phyloP scores from a whole-genome alignment of 495 filamentous ascomycete genomes.

The Sphaerosporella brunnea region DNA sequence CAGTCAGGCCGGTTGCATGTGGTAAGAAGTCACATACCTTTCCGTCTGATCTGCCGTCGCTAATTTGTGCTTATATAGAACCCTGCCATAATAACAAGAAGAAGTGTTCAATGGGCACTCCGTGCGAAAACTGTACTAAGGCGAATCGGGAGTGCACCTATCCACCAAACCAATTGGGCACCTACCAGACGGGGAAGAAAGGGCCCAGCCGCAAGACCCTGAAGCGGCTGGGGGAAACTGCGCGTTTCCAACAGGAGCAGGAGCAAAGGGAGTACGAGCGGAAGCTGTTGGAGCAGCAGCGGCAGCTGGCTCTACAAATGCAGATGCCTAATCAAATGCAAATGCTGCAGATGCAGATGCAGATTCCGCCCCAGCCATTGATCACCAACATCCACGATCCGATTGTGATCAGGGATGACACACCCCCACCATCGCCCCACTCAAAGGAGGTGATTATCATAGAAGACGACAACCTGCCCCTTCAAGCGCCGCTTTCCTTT shows the following conservation, averaged over 20 bases:
- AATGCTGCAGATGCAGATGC: too few species aligned
- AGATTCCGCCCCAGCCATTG: not conserved
- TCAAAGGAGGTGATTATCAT: too few species aligned
- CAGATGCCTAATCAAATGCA: too few species aligned
- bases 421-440: conserved; percentile 12
- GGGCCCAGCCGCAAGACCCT: conserved; percentile 5
- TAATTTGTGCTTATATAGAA: too few species aligned
- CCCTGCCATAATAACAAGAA: conserved; percentile 23
- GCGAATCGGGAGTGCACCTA: conserved; percentile 10
- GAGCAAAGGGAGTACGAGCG: too few species aligned
- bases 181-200: conserved; percentile 15
- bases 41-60: too few species aligned
- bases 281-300: too few species aligned
- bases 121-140: conserved; percentile 12
- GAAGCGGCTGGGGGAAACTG: not conserved
- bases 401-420: conserved; percentile 17
- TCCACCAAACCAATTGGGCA: conserved; percentile 14
- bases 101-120: conserved; percentile 13
- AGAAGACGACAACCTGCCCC: too few species aligned
- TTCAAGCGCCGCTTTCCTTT: too few species aligned
- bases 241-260: not conserved
- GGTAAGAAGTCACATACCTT: too few species aligned
- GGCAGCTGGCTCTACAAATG: too few species aligned
- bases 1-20: too few species aligned
- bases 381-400: not conserved